Percentiles rank a stretch among this genome's conserved stretches.
phyloP scores from a whole-genome alignment of 768 basidiomycete species.

The Heimioporus sp. region DNA sequence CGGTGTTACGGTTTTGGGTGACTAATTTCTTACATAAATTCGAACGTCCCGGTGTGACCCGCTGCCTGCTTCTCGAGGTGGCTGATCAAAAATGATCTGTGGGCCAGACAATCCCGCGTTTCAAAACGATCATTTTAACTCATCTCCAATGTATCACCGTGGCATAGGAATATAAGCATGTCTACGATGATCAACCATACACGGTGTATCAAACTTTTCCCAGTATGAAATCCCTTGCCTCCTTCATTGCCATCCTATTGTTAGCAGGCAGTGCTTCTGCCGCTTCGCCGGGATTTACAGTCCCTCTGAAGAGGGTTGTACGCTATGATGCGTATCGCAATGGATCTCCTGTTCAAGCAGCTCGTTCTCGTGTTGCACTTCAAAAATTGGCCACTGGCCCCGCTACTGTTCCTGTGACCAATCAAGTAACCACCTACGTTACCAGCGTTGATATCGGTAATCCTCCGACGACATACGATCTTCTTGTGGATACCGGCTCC shows the following conservation, averaged over 20 bases:
- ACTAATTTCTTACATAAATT: too few species aligned
- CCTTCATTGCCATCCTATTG: neutral
- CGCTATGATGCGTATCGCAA: constrained; percentile 13
- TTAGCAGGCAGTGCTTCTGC: constrained; percentile 9
- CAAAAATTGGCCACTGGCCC: constrained; percentile 3
- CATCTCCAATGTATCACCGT: too few species aligned
- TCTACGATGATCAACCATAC: too few species aligned
- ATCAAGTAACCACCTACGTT: constrained; percentile 17
- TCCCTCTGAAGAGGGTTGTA: constrained; percentile 13
- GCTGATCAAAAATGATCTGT: too few species aligned
- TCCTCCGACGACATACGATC: constrained; percentile 27
- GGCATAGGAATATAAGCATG: too few species aligned
- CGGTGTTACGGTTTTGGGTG: too few species aligned
- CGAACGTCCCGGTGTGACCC: too few species aligned
- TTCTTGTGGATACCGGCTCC: constrained; percentile 32
- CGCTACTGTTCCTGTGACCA: constrained; percentile 15
- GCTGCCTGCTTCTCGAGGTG: too few species aligned
- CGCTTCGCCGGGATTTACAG: neutral
- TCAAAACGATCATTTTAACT: too few species aligned
- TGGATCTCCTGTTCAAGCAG: constrained; percentile 14
- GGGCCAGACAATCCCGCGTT: too few species aligned
- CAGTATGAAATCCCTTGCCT: too few species aligned
- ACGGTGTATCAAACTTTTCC: too few species aligned
- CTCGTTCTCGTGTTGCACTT: constrained; percentile 14
- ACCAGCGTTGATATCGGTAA: constrained; percentile 24